These are phyloP conservation scores for Botrytis squamosa DNA, from an alignment of 2,329 filamentous ascomycete genomes.

Conservation along the genomic window DNA sequence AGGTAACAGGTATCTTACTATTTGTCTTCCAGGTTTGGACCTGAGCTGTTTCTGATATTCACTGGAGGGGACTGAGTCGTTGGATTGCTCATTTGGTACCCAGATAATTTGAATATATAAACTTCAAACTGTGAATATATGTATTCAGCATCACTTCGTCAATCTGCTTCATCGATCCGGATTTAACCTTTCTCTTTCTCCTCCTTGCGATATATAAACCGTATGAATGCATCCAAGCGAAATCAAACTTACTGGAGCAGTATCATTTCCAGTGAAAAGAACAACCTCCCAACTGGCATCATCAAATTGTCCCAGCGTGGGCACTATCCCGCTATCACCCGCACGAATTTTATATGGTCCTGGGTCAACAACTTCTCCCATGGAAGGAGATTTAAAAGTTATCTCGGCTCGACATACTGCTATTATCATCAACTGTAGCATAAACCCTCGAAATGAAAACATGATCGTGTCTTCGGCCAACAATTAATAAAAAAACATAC, in stretches of 20 bases:
- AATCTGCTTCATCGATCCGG: background rate
- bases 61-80: conserved; percentile 10
- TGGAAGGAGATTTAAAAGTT: conserved; percentile 4
- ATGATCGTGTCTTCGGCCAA: background rate
- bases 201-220: background rate
- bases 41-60: background rate
- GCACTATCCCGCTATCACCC: conserved; percentile 11
- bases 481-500: background rate
- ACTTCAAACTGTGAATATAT: background rate
- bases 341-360: conserved; percentile 9
- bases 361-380: conserved; percentile 8
- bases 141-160: background rate
- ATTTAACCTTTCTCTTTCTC: background rate
- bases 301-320: conserved; percentile 7
- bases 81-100: conserved; percentile 6
- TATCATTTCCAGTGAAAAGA: conserved; percentile 17
- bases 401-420: conserved; percentile 14
- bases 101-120: background rate
- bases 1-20: conserved; percentile 6
- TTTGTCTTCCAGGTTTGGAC: conserved; percentile 4
- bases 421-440: background rate
- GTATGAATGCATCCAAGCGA: background rate
- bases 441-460: background rate
- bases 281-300: conserved; percentile 13
- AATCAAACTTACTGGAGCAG: conserved; percentile 9